These are phyloP conservation scores for Erodium moschatum DNA, from an alignment of 441 rosid genomes.

Conservation along the genomic window DNA sequence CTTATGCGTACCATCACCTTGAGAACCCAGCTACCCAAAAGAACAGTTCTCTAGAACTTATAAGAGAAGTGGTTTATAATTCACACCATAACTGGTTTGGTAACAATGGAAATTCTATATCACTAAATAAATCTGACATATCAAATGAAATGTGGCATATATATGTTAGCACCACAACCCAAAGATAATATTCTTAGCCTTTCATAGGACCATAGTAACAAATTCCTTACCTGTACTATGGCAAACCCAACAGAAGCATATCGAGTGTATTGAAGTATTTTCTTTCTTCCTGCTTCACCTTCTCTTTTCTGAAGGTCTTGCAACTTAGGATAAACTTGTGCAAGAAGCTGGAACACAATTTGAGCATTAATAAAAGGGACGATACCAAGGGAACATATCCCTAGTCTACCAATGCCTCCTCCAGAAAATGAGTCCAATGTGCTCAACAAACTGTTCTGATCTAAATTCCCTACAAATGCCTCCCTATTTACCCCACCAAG, in stretches of 20 bases:
- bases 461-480: slow-evolving; percentile 86
- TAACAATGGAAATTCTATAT: too few species aligned
- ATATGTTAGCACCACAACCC: slow-evolving; percentile 11
- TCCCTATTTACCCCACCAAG: slow-evolving; percentile 89
- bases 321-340: slow-evolving; percentile 87
- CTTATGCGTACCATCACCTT: too few species aligned
- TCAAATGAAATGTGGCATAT: neutral
- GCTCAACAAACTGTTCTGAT: slow-evolving; percentile 78
- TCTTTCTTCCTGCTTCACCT: slow-evolving; percentile 98
- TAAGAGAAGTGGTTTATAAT: too few species aligned
- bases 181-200: slow-evolving; percentile 9
- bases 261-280: slow-evolving; percentile 77
- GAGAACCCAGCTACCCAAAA: too few species aligned
- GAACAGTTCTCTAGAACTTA: too few species aligned
- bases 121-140: too few species aligned
- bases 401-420: slow-evolving; percentile 94
- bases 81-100: too few species aligned
- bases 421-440: slow-evolving; percentile 96
- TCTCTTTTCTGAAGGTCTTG: slow-evolving; percentile 98
- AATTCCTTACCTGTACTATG: slow-evolving; percentile 51
- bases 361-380: slow-evolving; percentile 97
- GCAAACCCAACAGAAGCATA: slow-evolving; percentile 97
- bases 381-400: slow-evolving; percentile 89
- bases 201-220: neutral
- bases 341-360: slow-evolving; percentile 96